Evolutionary conservation across 768 basidiomycete genomes (phyloP), one percentile per base, ranked within the genome.

Genomic region (Tricholoma matsutake): DNA sequence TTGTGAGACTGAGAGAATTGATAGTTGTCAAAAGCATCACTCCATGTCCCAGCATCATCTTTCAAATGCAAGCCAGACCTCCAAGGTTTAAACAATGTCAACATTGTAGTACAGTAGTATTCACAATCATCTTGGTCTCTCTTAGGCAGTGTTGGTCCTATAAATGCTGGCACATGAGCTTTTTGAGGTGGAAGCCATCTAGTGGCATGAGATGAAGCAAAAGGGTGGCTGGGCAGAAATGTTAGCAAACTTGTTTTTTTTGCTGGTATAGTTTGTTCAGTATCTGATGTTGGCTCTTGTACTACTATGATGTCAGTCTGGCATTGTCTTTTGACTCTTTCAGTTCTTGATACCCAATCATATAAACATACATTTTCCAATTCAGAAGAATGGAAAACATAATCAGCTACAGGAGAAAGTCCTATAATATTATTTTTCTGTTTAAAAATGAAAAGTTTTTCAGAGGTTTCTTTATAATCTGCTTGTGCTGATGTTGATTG

Each of bases 81-180:
- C 74, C 73, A 25, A 25, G 22, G 22, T 25, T 25, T 25, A 25
- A 73, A 56, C 9, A 56, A 29, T 22, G 55, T 56, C 10, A 41
- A 14, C 55, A 56, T 39, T 25, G 67, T 59, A 28, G 61, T 43
- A 55, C 70, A 73, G 35, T 75, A 75, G 45, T 67, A 72, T 32
- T 77, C 71, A 16, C 66, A 39, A 60, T 75, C 74, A 1, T 70
- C 74, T 41, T 57, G 39, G 54, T 76, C 73, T 10, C 54, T 3
- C 9, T 68, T 53, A 6, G 74, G 74, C 3, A 73, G 56, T 2
- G 59, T 51, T 1, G 62, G 65, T 3, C 71, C 71, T 0, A 72
- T 54, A 62, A 73, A 74, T 57, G 71, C 70, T 0, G 72, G 71
- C 4, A 73, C 22, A 18, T 3, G 32, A 11, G 20, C 37, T 22